A percentile compares a stretch with the other conserved stretches of the same genome.
Evolutionary conservation across 1,284 basidiomycete genomes (phyloP).

Genomic region (Mycena citricolor): DNA sequence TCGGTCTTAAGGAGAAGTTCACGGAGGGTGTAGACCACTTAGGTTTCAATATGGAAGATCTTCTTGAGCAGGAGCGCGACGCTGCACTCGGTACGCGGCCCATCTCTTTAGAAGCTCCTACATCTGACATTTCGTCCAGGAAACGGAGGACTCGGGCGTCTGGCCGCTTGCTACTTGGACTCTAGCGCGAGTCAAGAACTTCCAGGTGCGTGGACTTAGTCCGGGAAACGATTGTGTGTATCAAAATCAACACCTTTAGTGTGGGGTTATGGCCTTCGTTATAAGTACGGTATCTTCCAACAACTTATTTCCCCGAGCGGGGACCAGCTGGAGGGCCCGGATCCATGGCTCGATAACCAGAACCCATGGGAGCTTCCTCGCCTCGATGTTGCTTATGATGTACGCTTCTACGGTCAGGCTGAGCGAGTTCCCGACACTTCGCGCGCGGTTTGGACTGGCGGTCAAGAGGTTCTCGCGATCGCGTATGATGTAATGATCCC

Average conservation of each 20-base stretch:
- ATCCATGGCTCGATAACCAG: constrained; percentile 88
- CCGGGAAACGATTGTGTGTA: no score
- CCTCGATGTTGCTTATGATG: constrained; percentile 23
- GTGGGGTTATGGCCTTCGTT: constrained; percentile 88
- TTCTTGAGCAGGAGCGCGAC: constrained; percentile 85
- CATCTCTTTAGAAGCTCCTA: no score
- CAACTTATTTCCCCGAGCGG: constrained; percentile 86
- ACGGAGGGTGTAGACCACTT: constrained; percentile 67
- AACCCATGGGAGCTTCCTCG: constrained; percentile 50
- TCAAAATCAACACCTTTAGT: no score
- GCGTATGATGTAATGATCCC: constrained; percentile 91
- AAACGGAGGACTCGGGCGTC: constrained; percentile 88
- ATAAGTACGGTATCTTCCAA: constrained; percentile 94
- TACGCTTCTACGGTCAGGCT: constrained; percentile 85
- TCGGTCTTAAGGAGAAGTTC: constrained; percentile 79
- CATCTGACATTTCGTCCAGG: no score
- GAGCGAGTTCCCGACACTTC: constrained; percentile 64
- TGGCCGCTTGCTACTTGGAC: constrained; percentile 92
- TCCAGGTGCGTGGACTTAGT: no score
- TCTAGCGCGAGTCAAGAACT: constrained; percentile 77
- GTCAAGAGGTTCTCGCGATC: constrained; percentile 87
- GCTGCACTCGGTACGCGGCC: constrained; percentile 60
- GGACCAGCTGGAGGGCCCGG: constrained; percentile 83
- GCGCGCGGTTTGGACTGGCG: constrained; percentile 80
- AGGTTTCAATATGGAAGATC: constrained; percentile 85